Evolutionary conservation across 1,284 basidiomycete species (phyloP), one percentile per base, ranked within the genome.

Genomic region (Cystobasidium pallidum): DNA sequence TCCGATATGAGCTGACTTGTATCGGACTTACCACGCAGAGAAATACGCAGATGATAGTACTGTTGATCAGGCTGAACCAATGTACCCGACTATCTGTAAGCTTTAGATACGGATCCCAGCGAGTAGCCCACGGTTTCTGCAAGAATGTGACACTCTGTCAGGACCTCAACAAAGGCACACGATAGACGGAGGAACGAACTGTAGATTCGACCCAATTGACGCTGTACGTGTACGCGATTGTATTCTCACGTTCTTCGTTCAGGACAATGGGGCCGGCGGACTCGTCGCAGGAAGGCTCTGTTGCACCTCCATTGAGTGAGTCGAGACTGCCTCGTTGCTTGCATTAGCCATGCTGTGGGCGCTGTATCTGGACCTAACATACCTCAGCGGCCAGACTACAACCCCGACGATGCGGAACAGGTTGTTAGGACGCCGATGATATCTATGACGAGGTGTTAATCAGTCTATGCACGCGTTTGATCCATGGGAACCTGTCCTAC

Each of bases 101-200:
- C 55, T 89, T 88, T 15, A 95, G 85, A 80, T 99, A 98, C 78
- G 90, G 91, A 80, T 99, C 95, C 95, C 95, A 98, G 65, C 95
- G 86, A 0, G 92, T 94, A 6, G 92, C 92, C 90, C 91, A 81
- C 7, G 76, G 75, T 71, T 80, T 80, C n/a, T 75, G 26, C 71
- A 36, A 73, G 67, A 47, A 34, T 45, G 39, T 24, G 13, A 45
- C n/a, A 21, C 13, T 26, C 28, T 54, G 28, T 21, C 43, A 17
- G 47, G 26, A 21, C 24, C 28, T 65, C 26, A 4, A 30, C 30
- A n/a, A n/a, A n/a, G n/a, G 21, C 36, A 43, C 19, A 13, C 11
- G 19, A 13, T 30, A 6, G 30, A 43, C 13, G 13, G 36, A 10
- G 41, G 2, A 7, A 64, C 61, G 24, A 19, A 62, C 63, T 10